Evolutionary conservation across 371 early-diverging fungal genomes (phyloP), one percentile per base, ranked within the genome.

Genomic region (Actinomucor elegans): DNA sequence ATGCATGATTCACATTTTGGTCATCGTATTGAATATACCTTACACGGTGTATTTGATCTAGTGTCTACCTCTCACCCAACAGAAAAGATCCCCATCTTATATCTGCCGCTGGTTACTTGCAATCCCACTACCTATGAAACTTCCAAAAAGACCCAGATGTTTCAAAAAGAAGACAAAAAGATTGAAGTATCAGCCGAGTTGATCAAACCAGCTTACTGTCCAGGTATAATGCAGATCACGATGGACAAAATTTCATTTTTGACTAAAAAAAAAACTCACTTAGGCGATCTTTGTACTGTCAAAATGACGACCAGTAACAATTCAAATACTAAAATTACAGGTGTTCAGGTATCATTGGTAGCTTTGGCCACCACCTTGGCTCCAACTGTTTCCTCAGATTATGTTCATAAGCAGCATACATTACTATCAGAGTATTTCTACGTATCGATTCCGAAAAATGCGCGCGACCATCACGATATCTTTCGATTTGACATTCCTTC

Each of bases 271-370:
- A 43, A 28, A n/a, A 15, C 38, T 33, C 20, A 23, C 18, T 35
- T 58, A 74, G 75, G 76, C 42, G 76, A 75, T 36, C 35, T 54
- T 10, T 72, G 73, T 47, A 69, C 70, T 15, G 51, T 75, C 37
- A 67, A 70, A 45, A 51, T 69, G 37, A 67, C 33, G 5, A 68
- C 59, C 31, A 59, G 55, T 35, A 75, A 75, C 41, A 57, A 58
- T 9, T 69, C 76, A 15, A 68, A 67, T 27, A 37, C 46, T 9
- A 72, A 70, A 48, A 66, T 75, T 18, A 72, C 55, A 28, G 55
- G 58, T 26, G 52, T 75, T 40, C 68, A 75, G 20, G 38, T 75
- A 21, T 38, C 59, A 24, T 57, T 75, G 4, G 40, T 47, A 20
- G 67, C 66, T 4, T 55, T 50, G 8, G 50, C 57, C 11, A 59